Evolutionary conservation across 1,284 basidiomycete genomes (phyloP), one percentile per base, ranked within the genome.

Genomic region (Prillingera fragicola): DNA sequence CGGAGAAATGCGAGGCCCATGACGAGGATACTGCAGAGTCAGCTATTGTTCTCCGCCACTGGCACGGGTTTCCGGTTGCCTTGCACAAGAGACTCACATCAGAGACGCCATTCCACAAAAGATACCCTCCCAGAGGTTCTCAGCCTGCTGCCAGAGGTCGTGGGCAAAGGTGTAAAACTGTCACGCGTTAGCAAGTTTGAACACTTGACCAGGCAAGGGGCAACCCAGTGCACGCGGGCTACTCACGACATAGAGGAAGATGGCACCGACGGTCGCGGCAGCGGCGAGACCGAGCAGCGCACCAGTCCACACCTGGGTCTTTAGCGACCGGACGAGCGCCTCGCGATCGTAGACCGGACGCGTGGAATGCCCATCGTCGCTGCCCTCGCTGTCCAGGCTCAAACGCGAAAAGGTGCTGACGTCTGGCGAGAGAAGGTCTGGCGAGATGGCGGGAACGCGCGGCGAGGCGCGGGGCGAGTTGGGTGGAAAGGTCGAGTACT

Each of bases 1-100:
- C 81, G 81, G 18, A 84, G 75, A 78, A 85, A 84, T 5, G 80
- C 79, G n/a, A 85, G 58, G 2, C 81, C 83, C 81, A 85, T 85
- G 48, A 79, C 70, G 23, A 63, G 53, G 39, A 63, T 65, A 13
- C 60, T 61, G 37, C 7, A 33, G 5, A 18, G 31, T 33, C 28
- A 41, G 39, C 13, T 17, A 26, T 38, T 8, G 31, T 38, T 4
- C n/a, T n/a, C 9, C 26, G 26, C 26, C 8, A n/a, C 26, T 28
- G 26, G 9, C 26, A n/a, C 8, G 26, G 8, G n/a, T 28, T 28
- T 8, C n/a, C n/a, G n/a, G n/a, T n/a, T 29, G 34, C 27, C 10
- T 14, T 3, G 5, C 5, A 24, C 17, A 13, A 10, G 21, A 3
- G 27, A 51, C 62, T 41, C 38, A 65, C 62, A 69, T 50, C 18